These are phyloP conservation scores for Fusarium redolens DNA, from an alignment of 2,329 filamentous ascomycete species.

Conservation along the genomic window DNA sequence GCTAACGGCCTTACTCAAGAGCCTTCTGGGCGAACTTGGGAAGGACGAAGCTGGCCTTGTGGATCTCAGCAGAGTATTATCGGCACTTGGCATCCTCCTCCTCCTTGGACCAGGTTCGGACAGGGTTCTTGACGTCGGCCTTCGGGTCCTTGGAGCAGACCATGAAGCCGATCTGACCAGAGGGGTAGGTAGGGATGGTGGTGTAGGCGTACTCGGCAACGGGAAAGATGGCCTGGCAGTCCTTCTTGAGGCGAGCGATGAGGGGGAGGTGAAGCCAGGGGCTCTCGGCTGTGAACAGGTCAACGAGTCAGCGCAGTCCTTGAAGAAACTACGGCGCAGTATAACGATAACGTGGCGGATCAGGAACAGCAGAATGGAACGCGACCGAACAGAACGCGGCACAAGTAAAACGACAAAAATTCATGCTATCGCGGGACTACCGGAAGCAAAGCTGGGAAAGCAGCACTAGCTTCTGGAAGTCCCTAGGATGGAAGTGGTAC, in stretches of 20 bases:
- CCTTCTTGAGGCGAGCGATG: constrained; percentile 94
- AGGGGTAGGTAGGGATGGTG: constrained; percentile 98
- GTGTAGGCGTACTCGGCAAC: constrained; percentile 99
- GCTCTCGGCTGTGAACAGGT: constrained; percentile 81
- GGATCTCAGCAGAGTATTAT: constrained; percentile 98
- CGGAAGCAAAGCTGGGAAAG: constrained; percentile 52
- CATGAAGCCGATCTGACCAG: constrained; percentile 99
- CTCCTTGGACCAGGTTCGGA: constrained; percentile 83
- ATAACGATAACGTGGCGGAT: constrained; percentile 27
- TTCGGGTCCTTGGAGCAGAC: constrained; percentile 95
- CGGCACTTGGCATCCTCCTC: constrained; percentile 93
- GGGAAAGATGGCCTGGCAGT: constrained; percentile 97
- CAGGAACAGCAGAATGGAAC: constrained; percentile 32
- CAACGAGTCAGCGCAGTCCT: constrained; percentile 29
- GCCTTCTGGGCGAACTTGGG: constrained; percentile 92
- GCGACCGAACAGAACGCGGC: constrained; percentile 4
- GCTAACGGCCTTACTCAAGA: constrained; percentile 59
- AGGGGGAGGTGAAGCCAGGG: constrained; percentile 97
- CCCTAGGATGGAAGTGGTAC: constrained; percentile 47
- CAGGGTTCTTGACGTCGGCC: constrained; percentile 84
- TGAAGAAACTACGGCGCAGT: constrained; percentile 12
- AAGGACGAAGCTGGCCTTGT: constrained; percentile 92
- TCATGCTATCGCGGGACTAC: constrained; percentile 51
- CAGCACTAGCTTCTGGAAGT: constrained; percentile 53
- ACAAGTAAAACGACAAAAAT: constrained; percentile 26